Evolutionary conservation across 2,329 filamentous ascomycete species (phyloP).

Genomic region (Fusarium sp.): DNA sequence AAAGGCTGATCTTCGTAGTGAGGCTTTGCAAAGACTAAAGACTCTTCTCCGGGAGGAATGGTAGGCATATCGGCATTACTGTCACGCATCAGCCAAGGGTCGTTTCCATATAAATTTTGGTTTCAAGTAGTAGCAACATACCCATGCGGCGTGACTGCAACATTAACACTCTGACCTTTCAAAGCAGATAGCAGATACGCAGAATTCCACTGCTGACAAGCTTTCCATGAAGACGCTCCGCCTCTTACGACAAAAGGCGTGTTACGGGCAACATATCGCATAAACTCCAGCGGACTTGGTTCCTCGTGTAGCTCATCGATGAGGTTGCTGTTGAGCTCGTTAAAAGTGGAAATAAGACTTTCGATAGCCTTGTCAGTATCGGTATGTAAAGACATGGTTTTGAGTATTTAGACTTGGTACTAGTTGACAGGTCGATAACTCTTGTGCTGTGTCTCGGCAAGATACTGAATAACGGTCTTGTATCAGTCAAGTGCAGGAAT

Average conservation of each 20-base stretch:
- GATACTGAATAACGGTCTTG: neutral
- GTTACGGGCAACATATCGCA: conserved; percentile 80
- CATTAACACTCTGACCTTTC: conserved; percentile 71
- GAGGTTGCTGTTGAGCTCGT: conserved; percentile 74
- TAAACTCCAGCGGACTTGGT: conserved; percentile 82
- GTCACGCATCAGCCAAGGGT: neutral
- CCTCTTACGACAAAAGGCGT: conserved; percentile 78
- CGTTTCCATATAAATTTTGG: neutral
- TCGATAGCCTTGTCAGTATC: conserved; percentile 42
- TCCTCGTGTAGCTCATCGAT: conserved; percentile 73
- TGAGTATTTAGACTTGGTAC: neutral
- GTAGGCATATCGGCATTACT: conserved; percentile 57
- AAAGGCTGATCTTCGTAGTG: conserved; percentile 76
- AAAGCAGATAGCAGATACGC: conserved; percentile 69
- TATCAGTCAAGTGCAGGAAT: neutral
- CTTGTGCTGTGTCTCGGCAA: neutral
- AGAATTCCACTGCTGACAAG: conserved; percentile 72
- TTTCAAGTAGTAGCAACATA: conserved; percentile 56
- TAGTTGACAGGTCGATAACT: neutral
- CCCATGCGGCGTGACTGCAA: conserved; percentile 82
- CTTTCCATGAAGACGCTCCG: conserved; percentile 73
- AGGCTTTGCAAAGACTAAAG: conserved; percentile 76
- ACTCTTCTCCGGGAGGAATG: conserved; percentile 40
- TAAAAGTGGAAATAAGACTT: conserved; percentile 75
- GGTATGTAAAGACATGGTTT: neutral